Evolutionary conservation across 495 filamentous ascomycete species (phyloP).

Genomic region (Penicillium pancosmium): DNA sequence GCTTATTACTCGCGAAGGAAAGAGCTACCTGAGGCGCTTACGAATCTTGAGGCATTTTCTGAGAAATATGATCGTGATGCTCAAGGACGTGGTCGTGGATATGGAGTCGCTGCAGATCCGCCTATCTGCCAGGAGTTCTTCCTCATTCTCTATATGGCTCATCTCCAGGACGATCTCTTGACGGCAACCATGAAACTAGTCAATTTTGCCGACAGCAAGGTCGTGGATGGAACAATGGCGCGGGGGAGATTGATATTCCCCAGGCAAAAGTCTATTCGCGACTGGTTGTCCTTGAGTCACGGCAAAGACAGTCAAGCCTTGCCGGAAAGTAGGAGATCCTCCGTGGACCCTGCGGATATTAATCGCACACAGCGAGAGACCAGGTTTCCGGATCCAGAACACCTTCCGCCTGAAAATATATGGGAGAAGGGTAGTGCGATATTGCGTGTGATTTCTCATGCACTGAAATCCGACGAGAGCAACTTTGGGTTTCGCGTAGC

Average conservation of each 20-base stretch:
- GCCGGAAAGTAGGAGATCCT: slow-evolving; percentile 23
- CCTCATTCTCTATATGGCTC: slow-evolving; percentile 38
- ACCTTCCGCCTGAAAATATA: slow-evolving; percentile 62
- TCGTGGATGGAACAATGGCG: slow-evolving; percentile 60
- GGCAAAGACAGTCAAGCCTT: slow-evolving; percentile 9
- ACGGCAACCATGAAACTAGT: slow-evolving; percentile 52
- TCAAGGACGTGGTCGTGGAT: not conserved
- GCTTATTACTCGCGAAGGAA: slow-evolving; percentile 26
- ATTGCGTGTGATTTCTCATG: slow-evolving; percentile 28
- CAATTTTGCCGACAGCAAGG: slow-evolving; percentile 59
- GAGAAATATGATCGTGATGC: slow-evolving; percentile 18
- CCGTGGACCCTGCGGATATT: slow-evolving; percentile 20
- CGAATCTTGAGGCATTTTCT: slow-evolving; percentile 37
- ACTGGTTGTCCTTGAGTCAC: slow-evolving; percentile 28
- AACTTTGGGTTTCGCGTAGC: slow-evolving; percentile 70
- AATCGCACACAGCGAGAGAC: slow-evolving; percentile 6
- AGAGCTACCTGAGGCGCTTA: slow-evolving; percentile 26
- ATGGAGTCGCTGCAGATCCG: slow-evolving; percentile 11
- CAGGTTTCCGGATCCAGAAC: slow-evolving; percentile 63
- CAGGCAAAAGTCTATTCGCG: slow-evolving; percentile 53
- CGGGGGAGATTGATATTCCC: slow-evolving; percentile 63
- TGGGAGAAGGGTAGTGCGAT: slow-evolving; percentile 58
- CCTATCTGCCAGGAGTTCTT: slow-evolving; percentile 39
- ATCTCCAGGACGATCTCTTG: slow-evolving; percentile 38
- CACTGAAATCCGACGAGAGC: slow-evolving; percentile 36